Evolutionary conservation across 2,329 filamentous ascomycete genomes (phyloP), one percentile per base, ranked within the genome.

Genomic region (Sphaerulina vaccinii): DNA sequence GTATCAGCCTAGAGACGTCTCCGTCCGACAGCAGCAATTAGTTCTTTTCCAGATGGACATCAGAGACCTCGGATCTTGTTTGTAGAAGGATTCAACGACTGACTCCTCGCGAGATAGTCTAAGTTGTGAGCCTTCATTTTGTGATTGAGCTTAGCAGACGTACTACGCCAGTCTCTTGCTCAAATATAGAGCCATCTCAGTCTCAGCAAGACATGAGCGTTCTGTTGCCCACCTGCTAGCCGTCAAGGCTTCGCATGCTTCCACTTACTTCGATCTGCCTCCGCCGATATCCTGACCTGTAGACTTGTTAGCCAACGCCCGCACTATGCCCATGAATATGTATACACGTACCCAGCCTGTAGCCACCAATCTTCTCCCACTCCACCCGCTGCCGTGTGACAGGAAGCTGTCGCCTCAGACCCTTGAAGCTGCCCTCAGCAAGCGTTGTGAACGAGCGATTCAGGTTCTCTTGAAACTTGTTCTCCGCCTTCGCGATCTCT

Each of bases 301-400:
- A 22, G 18, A 21, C 11, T 10, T 39, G 37, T 39, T 39, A 39
- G 18, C 37, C 18, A 8, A 39, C 22, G 37, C 37, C 16, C 8
- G 18, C 16, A 23, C 16, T 16, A 18, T 21, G n/a, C 2, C 1
- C 11, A 39, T 18, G 5, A 8, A 21, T 13, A 11, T 16, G 3
- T 32, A 13, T 11, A 62, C 63, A 67, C 82, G 83, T 47, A 95
- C 77, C n/a, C n/a, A n/a, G n/a, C 55, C 90, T 80, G 75, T 99
- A 99, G 62, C 90, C 90, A 39, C 89, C 87, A 61, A 99, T 89
- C 78, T 96, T 96, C 72, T 99, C 92, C 93, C 93, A 99, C 74
- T 99, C 93, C 63, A 99, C 92, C 81, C 96, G 96, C 78, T 99
- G 93, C 68, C 93, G 85, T 56, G 93, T 99, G 54, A 99, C 90